Percentiles rank a stretch among this genome's conserved stretches.
These are phyloP conservation scores for Daldinia childiae DNA, from an alignment of 495 filamentous ascomycete genomes.

Conservation along the genomic window DNA sequence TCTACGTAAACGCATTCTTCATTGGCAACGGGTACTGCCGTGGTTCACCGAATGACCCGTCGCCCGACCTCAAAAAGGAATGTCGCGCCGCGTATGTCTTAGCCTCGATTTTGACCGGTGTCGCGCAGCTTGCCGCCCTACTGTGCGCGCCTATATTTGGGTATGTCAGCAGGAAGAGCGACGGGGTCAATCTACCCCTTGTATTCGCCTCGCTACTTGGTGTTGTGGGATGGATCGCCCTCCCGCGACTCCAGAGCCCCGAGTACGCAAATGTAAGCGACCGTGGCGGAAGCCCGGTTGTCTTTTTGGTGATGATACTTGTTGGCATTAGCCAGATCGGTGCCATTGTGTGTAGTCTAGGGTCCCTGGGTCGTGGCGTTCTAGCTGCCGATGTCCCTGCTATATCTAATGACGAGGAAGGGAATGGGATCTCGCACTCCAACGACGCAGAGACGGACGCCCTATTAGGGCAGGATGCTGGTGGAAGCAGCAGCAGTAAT, in stretches of 20 bases:
- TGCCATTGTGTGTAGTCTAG: slow-evolving; percentile 91
- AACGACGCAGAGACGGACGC: slow-evolving; percentile 30
- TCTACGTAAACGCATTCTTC: slow-evolving; percentile 91
- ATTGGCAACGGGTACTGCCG: slow-evolving; percentile 80
- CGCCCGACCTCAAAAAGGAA: slow-evolving; percentile 76
- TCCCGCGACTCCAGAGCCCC: slow-evolving; percentile 75
- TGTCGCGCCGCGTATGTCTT: slow-evolving; percentile 87
- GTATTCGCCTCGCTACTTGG: slow-evolving; percentile 75
- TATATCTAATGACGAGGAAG: slow-evolving; percentile 42
- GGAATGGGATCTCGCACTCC: slow-evolving; percentile 20
- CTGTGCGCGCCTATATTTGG: slow-evolving; percentile 88
- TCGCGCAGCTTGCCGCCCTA: slow-evolving; percentile 86
- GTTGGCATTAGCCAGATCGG: slow-evolving; percentile 94
- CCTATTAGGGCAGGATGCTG: slow-evolving; percentile 39
- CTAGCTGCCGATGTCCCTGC: slow-evolving; percentile 62
- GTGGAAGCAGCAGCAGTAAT: not conserved
- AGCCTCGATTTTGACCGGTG: slow-evolving; percentile 83
- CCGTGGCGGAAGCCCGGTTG: slow-evolving; percentile 67
- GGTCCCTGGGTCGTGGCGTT: slow-evolving; percentile 81
- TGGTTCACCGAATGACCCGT: slow-evolving; percentile 64
- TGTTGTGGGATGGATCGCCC: slow-evolving; percentile 75
- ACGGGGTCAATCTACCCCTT: slow-evolving; percentile 75
- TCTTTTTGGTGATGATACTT: slow-evolving; percentile 80
- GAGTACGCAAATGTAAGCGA: slow-evolving; percentile 67
- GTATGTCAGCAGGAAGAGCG: slow-evolving; percentile 70